These are phyloP conservation scores for Podila epigama DNA, from an alignment of 192 early-diverging fungal genomes.

Conservation along the genomic window DNA sequence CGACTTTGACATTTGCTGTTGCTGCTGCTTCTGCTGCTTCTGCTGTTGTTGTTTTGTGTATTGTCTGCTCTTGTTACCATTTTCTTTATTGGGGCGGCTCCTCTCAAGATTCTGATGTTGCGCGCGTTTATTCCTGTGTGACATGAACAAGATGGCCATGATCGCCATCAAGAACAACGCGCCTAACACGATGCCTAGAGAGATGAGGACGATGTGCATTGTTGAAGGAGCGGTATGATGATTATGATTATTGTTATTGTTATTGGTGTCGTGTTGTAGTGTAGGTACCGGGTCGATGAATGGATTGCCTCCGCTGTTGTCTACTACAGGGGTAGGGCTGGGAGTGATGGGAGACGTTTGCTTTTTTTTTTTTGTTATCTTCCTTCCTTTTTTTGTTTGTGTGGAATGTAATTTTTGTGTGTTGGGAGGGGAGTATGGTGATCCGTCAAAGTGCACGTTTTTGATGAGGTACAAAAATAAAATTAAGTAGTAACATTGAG, in stretches of 20 bases:
- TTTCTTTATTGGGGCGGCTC: not conserved
- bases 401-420: not conserved
- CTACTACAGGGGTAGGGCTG: not conserved
- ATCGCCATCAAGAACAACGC: conserved; percentile 14
- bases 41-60: not conserved
- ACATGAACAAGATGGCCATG: conserved; percentile 21
- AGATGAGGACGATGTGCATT: conserved; percentile 24
- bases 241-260: too few relatives aligned
- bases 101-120: too few relatives aligned
- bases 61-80: not conserved
- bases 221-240: too few relatives aligned
- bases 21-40: too few relatives aligned
- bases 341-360: not conserved
- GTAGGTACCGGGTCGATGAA: not conserved
- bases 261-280: too few relatives aligned
- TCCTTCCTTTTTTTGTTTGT: not conserved
- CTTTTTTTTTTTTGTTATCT: not conserved
- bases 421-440: not conserved
- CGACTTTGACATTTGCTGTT: too few relatives aligned
- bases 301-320: too few relatives aligned
- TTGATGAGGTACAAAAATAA: too few relatives aligned
- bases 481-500: too few relatives aligned
- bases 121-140: conserved; percentile 29
- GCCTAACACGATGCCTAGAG: conserved; percentile 15
- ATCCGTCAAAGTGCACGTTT: too few relatives aligned